Percentiles rank a stretch among this genome's conserved stretches.
phyloP scores from a whole-genome alignment of 495 filamentous ascomycete genomes.

The Neurospora cerealis region DNA sequence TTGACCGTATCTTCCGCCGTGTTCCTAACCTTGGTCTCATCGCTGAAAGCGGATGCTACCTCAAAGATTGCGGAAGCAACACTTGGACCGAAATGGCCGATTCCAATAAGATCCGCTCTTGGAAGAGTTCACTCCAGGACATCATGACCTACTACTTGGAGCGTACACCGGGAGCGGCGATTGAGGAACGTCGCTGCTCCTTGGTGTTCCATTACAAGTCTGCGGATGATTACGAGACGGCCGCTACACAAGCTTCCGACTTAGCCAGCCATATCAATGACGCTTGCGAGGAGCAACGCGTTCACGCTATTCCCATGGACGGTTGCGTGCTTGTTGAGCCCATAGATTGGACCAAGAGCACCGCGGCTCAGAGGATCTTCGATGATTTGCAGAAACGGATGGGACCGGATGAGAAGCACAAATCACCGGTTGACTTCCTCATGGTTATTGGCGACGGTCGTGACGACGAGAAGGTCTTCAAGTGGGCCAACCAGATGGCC shows the following conservation, averaged over 20 bases:
- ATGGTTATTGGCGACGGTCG: constrained; percentile 81
- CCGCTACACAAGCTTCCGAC: constrained; percentile 69
- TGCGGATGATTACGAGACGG: constrained; percentile 63
- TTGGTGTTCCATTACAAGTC: constrained; percentile 79
- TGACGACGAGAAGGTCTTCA: constrained; percentile 86
- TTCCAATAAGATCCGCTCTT: constrained; percentile 49
- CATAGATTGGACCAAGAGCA: constrained; percentile 71
- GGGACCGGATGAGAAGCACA: constrained; percentile 26
- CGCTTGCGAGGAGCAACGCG: constrained; percentile 67
- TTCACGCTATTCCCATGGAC: constrained; percentile 75
- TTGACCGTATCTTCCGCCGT: constrained; percentile 71
- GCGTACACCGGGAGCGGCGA: constrained; percentile 73
- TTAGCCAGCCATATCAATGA: constrained; percentile 91
- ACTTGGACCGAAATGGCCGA: constrained; percentile 70
- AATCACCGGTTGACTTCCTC: constrained; percentile 63
- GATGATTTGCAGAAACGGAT: constrained; percentile 40
- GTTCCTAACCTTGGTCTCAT: constrained; percentile 75
- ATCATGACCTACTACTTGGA: constrained; percentile 83
- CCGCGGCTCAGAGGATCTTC: constrained; percentile 63
- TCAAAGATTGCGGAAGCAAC: constrained; percentile 56
- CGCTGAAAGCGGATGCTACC: constrained; percentile 86
- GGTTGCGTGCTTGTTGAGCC: constrained; percentile 72
- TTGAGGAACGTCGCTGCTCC: constrained; percentile 80
- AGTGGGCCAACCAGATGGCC: constrained; percentile 74
- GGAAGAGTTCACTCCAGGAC: constrained; percentile 67